phyloP scores from a whole-genome alignment of 2,329 filamentous ascomycete species.

The Neophaeococcomyces mojaviensis region DNA sequence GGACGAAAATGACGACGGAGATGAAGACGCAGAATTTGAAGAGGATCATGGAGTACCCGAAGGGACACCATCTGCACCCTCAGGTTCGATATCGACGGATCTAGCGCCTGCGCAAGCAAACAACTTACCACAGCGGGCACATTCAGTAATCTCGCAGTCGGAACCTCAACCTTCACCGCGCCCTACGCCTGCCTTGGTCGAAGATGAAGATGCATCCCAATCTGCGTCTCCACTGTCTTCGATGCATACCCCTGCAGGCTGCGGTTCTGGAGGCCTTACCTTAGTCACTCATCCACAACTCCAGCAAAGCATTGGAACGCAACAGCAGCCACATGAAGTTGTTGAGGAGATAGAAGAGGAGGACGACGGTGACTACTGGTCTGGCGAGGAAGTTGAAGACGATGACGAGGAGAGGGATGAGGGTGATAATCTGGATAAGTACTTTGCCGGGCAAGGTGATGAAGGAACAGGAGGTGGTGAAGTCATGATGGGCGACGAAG shows the following conservation, averaged over 20 bases:
- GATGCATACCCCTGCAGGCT: slow-evolving; percentile 7
- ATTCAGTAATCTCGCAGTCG: no score
- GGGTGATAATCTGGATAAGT: slow-evolving; percentile 5
- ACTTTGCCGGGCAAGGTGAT: neutral
- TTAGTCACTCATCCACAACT: slow-evolving; percentile 1
- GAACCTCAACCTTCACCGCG: neutral
- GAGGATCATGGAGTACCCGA: neutral
- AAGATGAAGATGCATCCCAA: neutral
- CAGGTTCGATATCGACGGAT: no score
- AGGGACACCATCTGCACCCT: neutral
- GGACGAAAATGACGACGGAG: slow-evolving; percentile 5
- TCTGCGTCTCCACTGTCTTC: slow-evolving; percentile 4
- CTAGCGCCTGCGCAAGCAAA: no score
- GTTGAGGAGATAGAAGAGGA: neutral
- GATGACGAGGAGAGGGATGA: slow-evolving; percentile 7
- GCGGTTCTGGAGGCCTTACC: no score
- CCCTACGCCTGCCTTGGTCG: neutral
- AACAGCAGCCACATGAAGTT: neutral
- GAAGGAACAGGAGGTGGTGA: neutral
- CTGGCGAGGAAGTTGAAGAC: slow-evolving; percentile 4
- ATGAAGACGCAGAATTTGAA: slow-evolving; percentile 6
- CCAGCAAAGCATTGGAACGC: neutral
- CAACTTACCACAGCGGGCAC: no score
- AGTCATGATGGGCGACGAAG: slow-evolving; percentile 3
- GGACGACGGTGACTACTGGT: slow-evolving; percentile 1